phyloP scores from a whole-genome alignment of 2,329 filamentous ascomycete species.

The Alternaria arbusti region DNA sequence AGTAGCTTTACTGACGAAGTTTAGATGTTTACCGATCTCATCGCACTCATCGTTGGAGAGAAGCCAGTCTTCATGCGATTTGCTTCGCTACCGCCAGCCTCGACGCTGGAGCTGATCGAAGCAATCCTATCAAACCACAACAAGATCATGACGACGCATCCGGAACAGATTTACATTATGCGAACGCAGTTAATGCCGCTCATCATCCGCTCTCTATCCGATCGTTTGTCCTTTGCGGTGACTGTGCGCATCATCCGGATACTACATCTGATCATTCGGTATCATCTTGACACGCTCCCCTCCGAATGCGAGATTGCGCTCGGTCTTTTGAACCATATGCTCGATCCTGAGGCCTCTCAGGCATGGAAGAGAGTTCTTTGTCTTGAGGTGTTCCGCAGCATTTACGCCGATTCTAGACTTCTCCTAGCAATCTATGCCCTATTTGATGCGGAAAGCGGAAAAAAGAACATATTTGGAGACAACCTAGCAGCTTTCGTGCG shows the following conservation, averaged over 20 bases:
- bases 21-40: conserved; percentile 86
- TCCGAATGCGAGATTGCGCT: conserved; percentile 84
- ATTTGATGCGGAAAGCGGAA: conserved; percentile 76
- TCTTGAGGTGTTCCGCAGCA: conserved; percentile 86
- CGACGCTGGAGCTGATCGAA: conserved; percentile 90
- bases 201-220: conserved; percentile 77
- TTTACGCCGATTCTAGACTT: conserved; percentile 81
- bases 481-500: conserved; percentile 90
- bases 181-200: conserved; percentile 82
- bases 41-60: conserved; percentile 83
- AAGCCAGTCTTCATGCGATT: conserved; percentile 82
- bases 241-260: conserved; percentile 84
- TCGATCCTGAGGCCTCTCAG: conserved; percentile 80
- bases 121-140: conserved; percentile 86
- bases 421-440: conserved; percentile 79
- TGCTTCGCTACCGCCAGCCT: conserved; percentile 77
- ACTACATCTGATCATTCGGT: conserved; percentile 78
- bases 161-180: conserved; percentile 81
- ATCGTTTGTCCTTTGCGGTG: conserved; percentile 78
- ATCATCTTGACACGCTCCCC: conserved; percentile 76
- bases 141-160: conserved; percentile 77
- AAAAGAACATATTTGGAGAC: conserved; percentile 79
- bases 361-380: conserved; percentile 88
- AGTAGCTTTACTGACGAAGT: conserved; percentile 5
- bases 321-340: conserved; percentile 79